Conservation (phyloP, 805 yeast genomes). For the Saccharomyces eubayanus region DNA sequence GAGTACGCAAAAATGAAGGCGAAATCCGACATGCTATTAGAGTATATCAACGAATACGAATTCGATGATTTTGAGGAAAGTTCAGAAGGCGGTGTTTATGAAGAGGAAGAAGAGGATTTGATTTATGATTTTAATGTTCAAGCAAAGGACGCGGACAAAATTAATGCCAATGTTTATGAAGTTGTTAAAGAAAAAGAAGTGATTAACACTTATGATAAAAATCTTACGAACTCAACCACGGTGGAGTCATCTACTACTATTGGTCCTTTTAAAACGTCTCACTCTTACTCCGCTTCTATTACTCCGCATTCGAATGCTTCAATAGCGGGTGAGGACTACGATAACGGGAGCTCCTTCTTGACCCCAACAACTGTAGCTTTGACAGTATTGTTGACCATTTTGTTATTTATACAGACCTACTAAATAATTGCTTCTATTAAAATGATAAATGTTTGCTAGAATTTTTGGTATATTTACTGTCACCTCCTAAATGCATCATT, state of each 20-base stretch:
- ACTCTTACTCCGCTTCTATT: neutral
- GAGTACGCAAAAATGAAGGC: constrained; percentile 12
- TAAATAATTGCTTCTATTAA: neutral
- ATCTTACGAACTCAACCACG: neutral
- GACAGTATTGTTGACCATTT: constrained; percentile 10
- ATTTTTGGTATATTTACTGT: neutral
- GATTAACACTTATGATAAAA: neutral
- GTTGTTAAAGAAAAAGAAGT: neutral
- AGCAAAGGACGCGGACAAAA: neutral
- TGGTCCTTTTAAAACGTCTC: neutral
- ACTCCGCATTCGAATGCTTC: neutral
- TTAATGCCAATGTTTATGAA: neutral
- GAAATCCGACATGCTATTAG: neutral
- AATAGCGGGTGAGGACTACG: neutral
- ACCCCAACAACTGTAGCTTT: constrained; percentile 13
- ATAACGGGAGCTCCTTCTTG: constrained; percentile 9
- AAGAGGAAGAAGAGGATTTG: neutral
- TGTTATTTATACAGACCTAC: constrained; percentile 11
- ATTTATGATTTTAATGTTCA: neutral
- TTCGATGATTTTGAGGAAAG: neutral
- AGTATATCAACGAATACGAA: neutral
- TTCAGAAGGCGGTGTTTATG: neutral
- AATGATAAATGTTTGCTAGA: neutral
- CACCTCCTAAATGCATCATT: neutral
- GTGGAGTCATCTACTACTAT: neutral